Evolutionary conservation across 2,329 filamentous ascomycete species (phyloP).

Genomic region (Herpotrichia juniperi): DNA sequence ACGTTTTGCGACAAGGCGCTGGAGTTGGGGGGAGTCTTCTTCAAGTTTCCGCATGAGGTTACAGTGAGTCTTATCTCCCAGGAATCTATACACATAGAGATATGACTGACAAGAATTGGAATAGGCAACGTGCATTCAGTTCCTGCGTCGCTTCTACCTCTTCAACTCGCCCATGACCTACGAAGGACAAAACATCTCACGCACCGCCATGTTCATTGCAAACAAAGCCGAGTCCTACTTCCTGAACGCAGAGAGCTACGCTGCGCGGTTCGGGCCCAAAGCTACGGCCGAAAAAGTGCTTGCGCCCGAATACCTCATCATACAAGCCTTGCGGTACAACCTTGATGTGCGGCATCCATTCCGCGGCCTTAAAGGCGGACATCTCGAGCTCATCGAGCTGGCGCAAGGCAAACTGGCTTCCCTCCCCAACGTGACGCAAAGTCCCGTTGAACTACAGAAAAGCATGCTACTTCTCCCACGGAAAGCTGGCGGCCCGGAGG

Average conservation of each 20-base stretch:
- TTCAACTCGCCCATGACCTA: constrained; percentile 97
- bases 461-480: constrained; percentile 31
- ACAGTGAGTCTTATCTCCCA: constrained; percentile 58
- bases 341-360: constrained; percentile 94
- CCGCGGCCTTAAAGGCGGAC: constrained; percentile 81
- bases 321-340: constrained; percentile 89
- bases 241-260: constrained; percentile 68
- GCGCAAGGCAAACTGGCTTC: constrained; percentile 63
- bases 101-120: constrained; percentile 10
- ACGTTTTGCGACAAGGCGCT: constrained; percentile 73
- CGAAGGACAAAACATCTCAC: constrained; percentile 85
- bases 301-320: constrained; percentile 89
- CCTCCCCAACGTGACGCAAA: constrained; percentile 20
- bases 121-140: constrained; percentile 82
- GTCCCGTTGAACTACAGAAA: constrained; percentile 28
- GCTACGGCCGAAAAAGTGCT: constrained; percentile 80
- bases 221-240: constrained; percentile 91
- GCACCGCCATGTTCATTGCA: constrained; percentile 89
- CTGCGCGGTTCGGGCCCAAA: constrained; percentile 47
- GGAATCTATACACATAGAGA: neutral
- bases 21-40: constrained; percentile 60
- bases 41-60: constrained; percentile 66
- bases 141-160: constrained; percentile 92
- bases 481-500: constrained; percentile 17
- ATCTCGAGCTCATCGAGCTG: constrained; percentile 79